Percentiles rank a stretch among this genome's conserved stretches.
Evolutionary conservation across 1,284 basidiomycete species (phyloP).

Genomic region (Porogramme epimiltina): DNA sequence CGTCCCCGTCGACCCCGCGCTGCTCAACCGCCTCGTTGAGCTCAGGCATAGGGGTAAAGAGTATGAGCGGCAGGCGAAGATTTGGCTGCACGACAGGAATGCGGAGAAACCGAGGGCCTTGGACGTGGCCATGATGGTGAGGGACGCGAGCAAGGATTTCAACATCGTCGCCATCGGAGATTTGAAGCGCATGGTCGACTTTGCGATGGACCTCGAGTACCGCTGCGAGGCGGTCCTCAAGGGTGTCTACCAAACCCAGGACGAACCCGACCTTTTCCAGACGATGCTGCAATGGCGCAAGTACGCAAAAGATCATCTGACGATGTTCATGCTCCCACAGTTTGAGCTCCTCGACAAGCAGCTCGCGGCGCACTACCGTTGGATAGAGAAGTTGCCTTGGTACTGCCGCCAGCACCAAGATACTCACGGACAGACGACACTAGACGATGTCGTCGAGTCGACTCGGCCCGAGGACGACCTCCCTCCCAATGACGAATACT

Average conservation of each 20-base stretch:
- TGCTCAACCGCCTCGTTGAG: conserved; percentile 61
- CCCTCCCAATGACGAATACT: conserved; percentile 76
- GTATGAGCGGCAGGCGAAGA: conserved; percentile 73
- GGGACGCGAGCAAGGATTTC: conserved; percentile 75
- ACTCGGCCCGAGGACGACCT: conserved; percentile 75
- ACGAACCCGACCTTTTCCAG: conserved; percentile 65
- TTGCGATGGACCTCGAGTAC: conserved; percentile 72
- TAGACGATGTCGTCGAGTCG: conserved; percentile 71
- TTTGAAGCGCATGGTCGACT: conserved; percentile 66
- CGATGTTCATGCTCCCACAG: conserved; percentile 68
- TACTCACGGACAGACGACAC: conserved; percentile 59
- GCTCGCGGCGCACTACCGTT: conserved; percentile 63
- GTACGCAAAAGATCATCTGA: conserved; percentile 70
- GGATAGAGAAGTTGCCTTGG: conserved; percentile 78
- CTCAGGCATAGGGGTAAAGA: conserved; percentile 68
- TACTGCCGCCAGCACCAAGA: conserved; percentile 64
- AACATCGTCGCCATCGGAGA: conserved; percentile 65
- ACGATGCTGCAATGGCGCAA: conserved; percentile 70
- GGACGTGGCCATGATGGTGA: conserved; percentile 67
- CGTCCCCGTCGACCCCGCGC: conserved; percentile 63
- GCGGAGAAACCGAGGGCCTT: conserved; percentile 59
- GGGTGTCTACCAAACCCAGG: conserved; percentile 54
- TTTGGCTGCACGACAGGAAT: conserved; percentile 60
- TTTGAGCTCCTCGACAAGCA: conserved; percentile 73
- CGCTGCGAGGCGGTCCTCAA: conserved; percentile 74